Evolutionary conservation across 495 filamentous ascomycete genomes (phyloP).

Genomic region (Letharia columbiana): DNA sequence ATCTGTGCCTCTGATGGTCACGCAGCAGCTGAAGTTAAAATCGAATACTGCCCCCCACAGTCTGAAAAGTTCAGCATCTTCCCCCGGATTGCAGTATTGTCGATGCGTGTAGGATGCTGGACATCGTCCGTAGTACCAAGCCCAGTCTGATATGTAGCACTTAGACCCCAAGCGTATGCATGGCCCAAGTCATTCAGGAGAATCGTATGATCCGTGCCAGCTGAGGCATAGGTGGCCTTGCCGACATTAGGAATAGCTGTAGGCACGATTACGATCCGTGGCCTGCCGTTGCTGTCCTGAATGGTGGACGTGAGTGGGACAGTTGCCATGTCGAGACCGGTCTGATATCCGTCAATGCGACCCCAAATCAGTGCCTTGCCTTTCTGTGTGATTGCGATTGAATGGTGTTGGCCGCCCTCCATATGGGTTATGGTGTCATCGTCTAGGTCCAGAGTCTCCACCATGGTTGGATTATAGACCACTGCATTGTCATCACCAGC

Average conservation of each 20-base stretch:
- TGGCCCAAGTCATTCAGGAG: conserved; percentile 48
- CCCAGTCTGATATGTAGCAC: conserved; percentile 54
- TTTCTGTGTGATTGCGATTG: conserved; percentile 42
- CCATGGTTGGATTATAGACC: conserved; percentile 49
- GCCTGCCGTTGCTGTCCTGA: conserved; percentile 39
- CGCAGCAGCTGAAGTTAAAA: conserved; percentile 24
- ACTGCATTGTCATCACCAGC: conserved; percentile 58
- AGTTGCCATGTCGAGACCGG: conserved; percentile 44
- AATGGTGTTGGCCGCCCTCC: conserved; percentile 51
- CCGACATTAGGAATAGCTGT: conserved; percentile 42
- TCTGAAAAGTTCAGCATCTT: conserved; percentile 50
- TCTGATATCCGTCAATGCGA: conserved; percentile 50
- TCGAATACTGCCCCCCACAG: conserved; percentile 54
- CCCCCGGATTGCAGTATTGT: conserved; percentile 50
- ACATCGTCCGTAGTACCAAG: conserved; percentile 49
- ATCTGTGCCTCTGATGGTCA: neutral
- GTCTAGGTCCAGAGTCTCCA: conserved; percentile 46
- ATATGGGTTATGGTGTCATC: conserved; percentile 40
- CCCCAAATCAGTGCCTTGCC: conserved; percentile 54
- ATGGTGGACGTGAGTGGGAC: conserved; percentile 41
- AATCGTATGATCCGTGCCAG: conserved; percentile 51
- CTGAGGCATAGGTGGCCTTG: conserved; percentile 36
- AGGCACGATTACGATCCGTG: conserved; percentile 49
- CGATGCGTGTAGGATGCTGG: conserved; percentile 47
- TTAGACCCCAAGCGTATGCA: conserved; percentile 57